Conservation (phyloP, 2,329 filamentous ascomycete genomes). For the Paecilomyces sp. region DNA sequence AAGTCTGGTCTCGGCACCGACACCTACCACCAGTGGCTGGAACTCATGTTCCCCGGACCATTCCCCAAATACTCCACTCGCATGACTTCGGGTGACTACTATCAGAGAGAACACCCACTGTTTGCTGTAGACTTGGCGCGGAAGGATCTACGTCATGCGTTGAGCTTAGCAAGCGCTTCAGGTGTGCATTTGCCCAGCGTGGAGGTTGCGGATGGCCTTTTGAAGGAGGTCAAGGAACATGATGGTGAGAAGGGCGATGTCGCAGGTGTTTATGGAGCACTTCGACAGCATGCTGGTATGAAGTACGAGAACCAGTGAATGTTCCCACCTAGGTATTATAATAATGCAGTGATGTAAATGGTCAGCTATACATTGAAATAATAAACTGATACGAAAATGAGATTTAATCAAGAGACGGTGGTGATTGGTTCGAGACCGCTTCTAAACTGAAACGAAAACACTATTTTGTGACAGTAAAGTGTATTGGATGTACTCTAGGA, state of each 20-base stretch:
- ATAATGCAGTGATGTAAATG: no score
- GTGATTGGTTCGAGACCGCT: no score
- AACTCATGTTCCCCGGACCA: constrained; percentile 66
- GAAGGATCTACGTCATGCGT: constrained; percentile 74
- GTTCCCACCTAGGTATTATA: background rate
- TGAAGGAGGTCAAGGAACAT: constrained; percentile 63
- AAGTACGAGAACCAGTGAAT: constrained; percentile 56
- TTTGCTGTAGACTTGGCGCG: constrained; percentile 76
- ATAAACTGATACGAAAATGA: no score
- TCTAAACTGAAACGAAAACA: no score
- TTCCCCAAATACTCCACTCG: constrained; percentile 68
- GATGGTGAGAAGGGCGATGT: constrained; percentile 68
- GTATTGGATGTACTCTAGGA: no score
- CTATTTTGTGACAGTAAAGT: no score
- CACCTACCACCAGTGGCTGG: constrained; percentile 64
- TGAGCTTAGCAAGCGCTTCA: constrained; percentile 54
- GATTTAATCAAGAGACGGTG: no score
- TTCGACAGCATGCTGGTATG: constrained; percentile 66
- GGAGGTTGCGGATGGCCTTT: constrained; percentile 61
- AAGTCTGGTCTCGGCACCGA: constrained; percentile 68
- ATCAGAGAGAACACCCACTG: constrained; percentile 66
- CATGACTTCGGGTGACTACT: constrained; percentile 70
- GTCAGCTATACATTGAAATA: no score
- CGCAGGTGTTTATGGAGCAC: constrained; percentile 73
- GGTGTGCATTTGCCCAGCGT: constrained; percentile 59